Conservation (phyloP, 164 flowering plant genomes). For the Stephania yunnanensis region DNA sequence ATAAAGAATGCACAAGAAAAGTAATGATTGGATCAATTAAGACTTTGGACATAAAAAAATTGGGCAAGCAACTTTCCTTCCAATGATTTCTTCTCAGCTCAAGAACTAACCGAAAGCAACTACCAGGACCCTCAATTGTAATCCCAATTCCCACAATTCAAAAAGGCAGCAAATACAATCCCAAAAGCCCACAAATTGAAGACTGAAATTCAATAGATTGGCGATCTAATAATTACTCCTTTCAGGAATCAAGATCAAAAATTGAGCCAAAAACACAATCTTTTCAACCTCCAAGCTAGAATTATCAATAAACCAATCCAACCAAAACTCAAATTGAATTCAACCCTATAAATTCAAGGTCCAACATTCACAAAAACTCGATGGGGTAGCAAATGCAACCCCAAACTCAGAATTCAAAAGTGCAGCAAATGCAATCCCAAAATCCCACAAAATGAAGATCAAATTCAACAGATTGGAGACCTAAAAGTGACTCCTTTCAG, state of each 20-base stretch:
- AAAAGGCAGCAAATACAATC: neutral
- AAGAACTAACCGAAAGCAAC: neutral
- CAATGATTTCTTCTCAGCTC: neutral
- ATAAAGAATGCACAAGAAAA: neutral
- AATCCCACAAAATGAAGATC: too few species aligned
- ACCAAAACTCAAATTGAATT: neutral
- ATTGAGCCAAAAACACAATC: neutral
- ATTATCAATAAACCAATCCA: neutral
- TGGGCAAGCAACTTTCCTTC: neutral
- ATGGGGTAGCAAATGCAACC: too few species aligned
- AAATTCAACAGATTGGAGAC: too few species aligned
- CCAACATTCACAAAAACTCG: neutral
- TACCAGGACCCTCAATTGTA: neutral
- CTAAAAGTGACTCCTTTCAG: too few species aligned
- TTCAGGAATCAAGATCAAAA: neutral
- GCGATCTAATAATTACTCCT: too few species aligned
- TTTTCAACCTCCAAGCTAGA: neutral
- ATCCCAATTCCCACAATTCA: neutral
- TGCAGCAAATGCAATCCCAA: too few species aligned
- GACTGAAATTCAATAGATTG: too few species aligned
- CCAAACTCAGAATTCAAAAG: too few species aligned
- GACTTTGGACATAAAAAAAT: neutral
- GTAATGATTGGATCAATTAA: neutral
- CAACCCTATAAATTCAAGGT: neutral
- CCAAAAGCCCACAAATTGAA: too few species aligned